These are phyloP conservation scores for Reticulascus tulasneorum DNA, from an alignment of 2,329 filamentous ascomycete species.

Conservation along the genomic window DNA sequence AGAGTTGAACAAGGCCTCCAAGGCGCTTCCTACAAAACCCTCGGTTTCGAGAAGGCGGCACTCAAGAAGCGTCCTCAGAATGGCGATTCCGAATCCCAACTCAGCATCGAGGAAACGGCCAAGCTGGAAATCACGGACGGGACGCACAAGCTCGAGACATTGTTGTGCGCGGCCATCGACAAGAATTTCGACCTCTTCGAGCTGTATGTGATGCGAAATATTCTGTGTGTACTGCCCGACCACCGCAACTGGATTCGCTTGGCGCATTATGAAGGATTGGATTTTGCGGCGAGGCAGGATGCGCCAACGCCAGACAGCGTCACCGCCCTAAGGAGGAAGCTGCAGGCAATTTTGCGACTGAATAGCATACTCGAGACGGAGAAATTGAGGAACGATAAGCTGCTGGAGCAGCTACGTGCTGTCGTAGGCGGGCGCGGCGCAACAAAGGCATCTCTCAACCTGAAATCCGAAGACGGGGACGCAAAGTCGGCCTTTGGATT, in stretches of 20 bases:
- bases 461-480: conserved; percentile 19
- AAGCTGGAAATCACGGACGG: conserved; percentile 80
- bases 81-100: conserved; percentile 33
- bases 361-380: conserved; percentile 68
- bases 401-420: conserved; percentile 60
- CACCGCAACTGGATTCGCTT: conserved; percentile 77
- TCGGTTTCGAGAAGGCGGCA: conserved; percentile 64
- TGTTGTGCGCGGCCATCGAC: conserved; percentile 76
- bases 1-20: conserved; percentile 81
- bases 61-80: conserved; percentile 24
- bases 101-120: conserved; percentile 33
- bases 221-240: conserved; percentile 63
- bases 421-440: conserved; percentile 26
- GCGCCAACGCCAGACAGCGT: conserved; percentile 60
- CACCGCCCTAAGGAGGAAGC: conserved; percentile 65
- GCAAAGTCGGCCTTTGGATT: conserved; percentile 47
- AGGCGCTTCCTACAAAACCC: conserved; percentile 64
- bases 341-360: conserved; percentile 75
- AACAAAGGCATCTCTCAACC: conserved; percentile 15
- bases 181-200: conserved; percentile 83
- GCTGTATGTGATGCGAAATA: conserved; percentile 86
- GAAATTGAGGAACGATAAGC: conserved; percentile 64
- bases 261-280: conserved; percentile 74
- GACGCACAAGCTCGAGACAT: conserved; percentile 77
- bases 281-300: conserved; percentile 31